Base-by-base conservation (phyloP, 78 protist species). In the Guillardia theta region DNA sequence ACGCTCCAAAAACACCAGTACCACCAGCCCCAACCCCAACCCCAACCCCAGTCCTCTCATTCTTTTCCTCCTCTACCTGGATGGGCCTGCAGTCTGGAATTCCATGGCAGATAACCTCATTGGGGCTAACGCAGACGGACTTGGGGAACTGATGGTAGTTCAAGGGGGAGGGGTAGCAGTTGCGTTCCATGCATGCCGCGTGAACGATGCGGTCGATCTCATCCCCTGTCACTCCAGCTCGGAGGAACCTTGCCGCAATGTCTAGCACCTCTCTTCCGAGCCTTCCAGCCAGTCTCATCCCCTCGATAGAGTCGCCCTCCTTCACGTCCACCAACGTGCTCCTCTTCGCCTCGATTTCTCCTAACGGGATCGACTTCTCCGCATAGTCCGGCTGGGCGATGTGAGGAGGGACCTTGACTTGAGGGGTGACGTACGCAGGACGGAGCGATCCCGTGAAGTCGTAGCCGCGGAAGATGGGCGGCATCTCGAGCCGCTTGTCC, bases 91-190 rank as follows among this genome's bases (percentile, higher is more conserved):
- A 70, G 83, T 70, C 90, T 18, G 90, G 90, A 18, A 80, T 80
- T n/a, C 92, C 92, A 27, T 87, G 92, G 64, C 92, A 87, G 39
- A 87, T 87, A 22, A 87, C 92, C 53, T 87, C 92, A 41, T 87
- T 87, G 44, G 30, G 46, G 44, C 70, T 48, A 22, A 37, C 62
- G 64, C 92, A 87, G 41, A 87, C 92, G 5, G 92, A 44, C 64
- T 87, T 87, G 62, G 92, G 92, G 53, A 87, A 87, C 64, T 47
- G 27, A 41, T 87, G 24, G 62, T 87, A 87, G 62, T 87, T 87
- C 47, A 87, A 64, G 50, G 92, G 92, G 5, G 92, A 87, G 64
- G 92, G 92, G 92, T 87, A 87, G 83, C 83, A 70, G 33, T 70
- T 70, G 41, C 83, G 83, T 43, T 70, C 83, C 41, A 70, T 4